Evolutionary conservation across 2,329 filamentous ascomycete species (phyloP).

Genomic region (Colletotrichum tanaceti): DNA sequence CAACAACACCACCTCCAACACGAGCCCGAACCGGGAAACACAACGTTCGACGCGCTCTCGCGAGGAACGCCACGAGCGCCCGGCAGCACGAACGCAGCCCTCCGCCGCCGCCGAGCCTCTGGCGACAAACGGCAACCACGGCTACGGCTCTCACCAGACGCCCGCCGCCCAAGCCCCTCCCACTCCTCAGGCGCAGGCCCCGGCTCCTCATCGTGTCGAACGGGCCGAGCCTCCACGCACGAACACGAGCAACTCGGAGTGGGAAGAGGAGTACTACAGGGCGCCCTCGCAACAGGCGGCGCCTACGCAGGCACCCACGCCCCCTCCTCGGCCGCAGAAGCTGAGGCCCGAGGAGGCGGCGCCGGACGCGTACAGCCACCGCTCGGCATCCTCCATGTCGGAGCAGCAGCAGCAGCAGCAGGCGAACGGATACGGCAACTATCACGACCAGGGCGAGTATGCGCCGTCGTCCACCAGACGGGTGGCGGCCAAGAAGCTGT

Average conservation of each 20-base stretch:
- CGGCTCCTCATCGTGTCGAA: background rate
- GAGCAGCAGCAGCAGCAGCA: conserved; percentile 37
- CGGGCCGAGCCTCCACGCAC: conserved; percentile 33
- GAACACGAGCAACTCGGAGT: conserved; percentile 30
- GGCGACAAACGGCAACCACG: conserved; percentile 28
- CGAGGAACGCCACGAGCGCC: conserved; percentile 27
- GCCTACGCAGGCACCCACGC: conserved; percentile 45
- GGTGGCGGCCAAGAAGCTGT: conserved; percentile 40
- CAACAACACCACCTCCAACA: conserved; percentile 8
- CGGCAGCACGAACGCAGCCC: background rate
- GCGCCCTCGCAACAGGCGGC: conserved; percentile 34
- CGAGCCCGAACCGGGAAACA: conserved; percentile 23
- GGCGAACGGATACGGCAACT: conserved; percentile 31
- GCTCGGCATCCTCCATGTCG: conserved; percentile 8
- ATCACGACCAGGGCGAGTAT: conserved; percentile 26
- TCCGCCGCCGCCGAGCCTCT: conserved; percentile 14
- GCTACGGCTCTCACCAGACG: conserved; percentile 14
- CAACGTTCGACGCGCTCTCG: conserved; percentile 27
- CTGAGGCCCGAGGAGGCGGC: conserved; percentile 44
- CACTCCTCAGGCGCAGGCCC: background rate
- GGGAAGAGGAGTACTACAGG: conserved; percentile 43
- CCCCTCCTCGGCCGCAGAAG: conserved; percentile 49
- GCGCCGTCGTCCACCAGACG: conserved; percentile 31
- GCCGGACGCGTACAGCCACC: conserved; percentile 23
- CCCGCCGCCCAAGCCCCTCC: conserved; percentile 7